A percentile compares a stretch with the other conserved stretches of the same genome.
These are phyloP conservation scores for Monosporascus sp. DNA, from an alignment of 2,329 filamentous ascomycete genomes.

Conservation along the genomic window DNA sequence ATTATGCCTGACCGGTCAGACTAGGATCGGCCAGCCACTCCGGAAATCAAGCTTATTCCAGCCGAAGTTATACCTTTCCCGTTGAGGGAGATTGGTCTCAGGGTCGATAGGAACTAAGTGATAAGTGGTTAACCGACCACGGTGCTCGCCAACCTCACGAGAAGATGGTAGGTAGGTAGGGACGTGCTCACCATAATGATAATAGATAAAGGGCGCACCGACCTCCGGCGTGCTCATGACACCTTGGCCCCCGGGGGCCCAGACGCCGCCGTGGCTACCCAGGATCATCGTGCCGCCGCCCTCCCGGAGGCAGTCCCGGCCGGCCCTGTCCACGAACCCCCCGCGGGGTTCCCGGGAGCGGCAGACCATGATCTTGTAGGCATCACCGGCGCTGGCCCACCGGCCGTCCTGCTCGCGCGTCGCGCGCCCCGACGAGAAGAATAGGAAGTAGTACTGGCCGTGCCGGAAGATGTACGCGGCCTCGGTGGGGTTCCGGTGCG, in stretches of 20 bases:
- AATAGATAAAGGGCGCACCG: constrained; percentile 15
- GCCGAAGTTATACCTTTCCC: constrained; percentile 13
- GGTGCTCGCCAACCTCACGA: background rate
- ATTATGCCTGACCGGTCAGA: background rate
- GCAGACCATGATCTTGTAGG: constrained; percentile 19
- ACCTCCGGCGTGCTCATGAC: constrained; percentile 14
- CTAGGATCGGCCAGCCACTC: constrained; percentile 15
- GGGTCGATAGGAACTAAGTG: constrained; percentile 11
- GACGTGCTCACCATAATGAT: constrained; percentile 15
- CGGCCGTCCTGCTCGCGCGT: constrained; percentile 6
- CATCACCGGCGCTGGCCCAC: constrained; percentile 13
- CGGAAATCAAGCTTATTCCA: constrained; percentile 20
- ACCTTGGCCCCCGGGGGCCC: constrained; percentile 17
- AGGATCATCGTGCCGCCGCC: constrained; percentile 15
- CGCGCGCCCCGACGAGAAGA: constrained; percentile 17
- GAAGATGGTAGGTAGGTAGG: background rate
- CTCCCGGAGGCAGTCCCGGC: constrained; percentile 10
- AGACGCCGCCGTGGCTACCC: constrained; percentile 13
- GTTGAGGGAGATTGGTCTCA: constrained; percentile 6
- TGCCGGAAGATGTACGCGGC: constrained; percentile 11
- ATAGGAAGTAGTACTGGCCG: constrained; percentile 15
- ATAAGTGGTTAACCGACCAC: background rate
- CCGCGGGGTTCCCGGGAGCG: constrained; percentile 10
- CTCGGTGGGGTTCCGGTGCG: constrained; percentile 11
- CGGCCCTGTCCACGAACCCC: constrained; percentile 13